Percentiles rank a stretch among this genome's conserved stretches.
These are phyloP conservation scores for Exidia glandulosa DNA, from an alignment of 768 basidiomycete genomes.

Conservation along the genomic window DNA sequence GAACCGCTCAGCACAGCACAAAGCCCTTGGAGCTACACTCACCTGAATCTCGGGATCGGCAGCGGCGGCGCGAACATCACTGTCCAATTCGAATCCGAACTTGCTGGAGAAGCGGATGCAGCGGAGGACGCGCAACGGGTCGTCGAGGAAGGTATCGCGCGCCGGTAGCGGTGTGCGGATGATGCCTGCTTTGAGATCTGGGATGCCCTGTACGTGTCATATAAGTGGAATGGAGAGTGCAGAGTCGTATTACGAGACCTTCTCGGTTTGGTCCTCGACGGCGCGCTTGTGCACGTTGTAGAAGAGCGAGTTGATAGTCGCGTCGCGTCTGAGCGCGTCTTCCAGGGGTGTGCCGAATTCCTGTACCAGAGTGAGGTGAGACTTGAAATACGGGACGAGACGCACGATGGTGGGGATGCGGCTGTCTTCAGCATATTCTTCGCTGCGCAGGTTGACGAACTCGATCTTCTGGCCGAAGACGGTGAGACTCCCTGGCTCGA, in stretches of 20 bases:
- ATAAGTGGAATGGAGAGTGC: conserved; percentile 3
- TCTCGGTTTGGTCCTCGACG: conserved; percentile 81
- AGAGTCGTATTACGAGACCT: conserved; percentile 30
- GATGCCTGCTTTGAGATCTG: conserved; percentile 67
- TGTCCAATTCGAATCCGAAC: conserved; percentile 71
- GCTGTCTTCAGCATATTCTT: conserved; percentile 79
- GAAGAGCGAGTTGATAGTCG: conserved; percentile 92
- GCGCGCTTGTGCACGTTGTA: conserved; percentile 82
- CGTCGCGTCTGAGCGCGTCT: conserved; percentile 84
- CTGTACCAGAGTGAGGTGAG: conserved; percentile 27
- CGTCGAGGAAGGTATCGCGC: conserved; percentile 80
- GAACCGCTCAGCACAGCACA: background rate
- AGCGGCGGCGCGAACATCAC: conserved; percentile 53
- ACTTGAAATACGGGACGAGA: background rate
- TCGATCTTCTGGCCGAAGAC: conserved; percentile 78
- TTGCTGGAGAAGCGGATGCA: conserved; percentile 87
- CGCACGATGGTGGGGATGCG: conserved; percentile 67
- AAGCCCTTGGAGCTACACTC: background rate
- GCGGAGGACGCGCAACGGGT: conserved; percentile 86
- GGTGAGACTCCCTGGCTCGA: conserved; percentile 85
- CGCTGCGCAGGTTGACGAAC: conserved; percentile 86
- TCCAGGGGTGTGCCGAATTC: conserved; percentile 84
- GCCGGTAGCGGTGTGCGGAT: conserved; percentile 87
- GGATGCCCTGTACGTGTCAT: conserved; percentile 48
- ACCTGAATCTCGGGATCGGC: conserved; percentile 57